Base-by-base conservation (phyloP, 306 rosid genomes). In the Sicyos edulis region DNA sequence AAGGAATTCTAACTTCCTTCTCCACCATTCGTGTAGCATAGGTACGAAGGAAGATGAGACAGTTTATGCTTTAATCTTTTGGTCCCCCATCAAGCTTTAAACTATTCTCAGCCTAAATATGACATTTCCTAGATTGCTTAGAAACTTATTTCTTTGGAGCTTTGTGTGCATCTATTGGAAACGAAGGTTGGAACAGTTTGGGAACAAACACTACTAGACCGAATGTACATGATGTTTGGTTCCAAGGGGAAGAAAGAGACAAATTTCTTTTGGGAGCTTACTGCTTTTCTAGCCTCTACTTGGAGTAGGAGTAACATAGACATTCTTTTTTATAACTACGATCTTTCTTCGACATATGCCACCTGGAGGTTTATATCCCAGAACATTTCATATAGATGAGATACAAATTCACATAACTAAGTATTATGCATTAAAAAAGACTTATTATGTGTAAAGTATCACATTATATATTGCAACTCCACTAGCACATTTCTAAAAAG, bases 201-300 rank as follows among this genome's bases (percentile, higher is more conserved):
- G n/a, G n/a, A n/a, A n/a, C n/a, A n/a, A n/a, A n/a, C n/a, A n/a
- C n/a, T n/a, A n/a, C n/a, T n/a, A n/a, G n/a, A n/a, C n/a, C n/a
- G n/a, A n/a, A n/a, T n/a, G n/a, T n/a, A n/a, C n/a, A n/a, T n/a
- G 51, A 26, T 26, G 29, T 26, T 26, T 26, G 29, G 29, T 26
- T 26, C 29, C 3, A 26, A 26, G 29, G 29, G 29, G 29, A n/a
- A n/a, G n/a, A n/a, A n/a, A n/a, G n/a, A n/a, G n/a, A 26, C 13
- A 62, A 29, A 16, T 62, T 62, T 34, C n/a, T 49, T 62, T n/a
- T 32, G 50, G 50, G n/a, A 34, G 50, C 50, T 62, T 62, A 62
- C 50, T 17, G 15, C 2, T 40, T 17, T 17, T 10, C 24, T 63
- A 20, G 40, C 4, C 69, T 19, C 51, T 16, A 37, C 1, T 32